phyloP scores from a whole-genome alignment of 192 early-diverging fungal genomes.

The Bifiguratus adelaidae region DNA sequence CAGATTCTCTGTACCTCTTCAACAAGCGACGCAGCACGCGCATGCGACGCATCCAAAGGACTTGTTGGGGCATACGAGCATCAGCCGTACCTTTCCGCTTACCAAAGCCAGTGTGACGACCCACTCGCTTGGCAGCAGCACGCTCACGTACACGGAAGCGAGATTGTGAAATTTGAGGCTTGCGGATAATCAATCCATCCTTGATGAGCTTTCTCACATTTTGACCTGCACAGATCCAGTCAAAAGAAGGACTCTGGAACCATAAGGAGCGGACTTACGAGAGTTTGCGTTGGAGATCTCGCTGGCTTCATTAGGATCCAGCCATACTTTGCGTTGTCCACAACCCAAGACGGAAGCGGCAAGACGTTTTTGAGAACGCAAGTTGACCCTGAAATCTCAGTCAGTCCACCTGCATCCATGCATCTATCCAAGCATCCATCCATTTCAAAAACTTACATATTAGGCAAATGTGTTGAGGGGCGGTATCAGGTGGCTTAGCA shows the following conservation, averaged over 20 bases:
- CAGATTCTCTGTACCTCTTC: slow-evolving; percentile 94
- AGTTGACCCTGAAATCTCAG: slow-evolving; percentile 75
- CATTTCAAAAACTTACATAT: no score
- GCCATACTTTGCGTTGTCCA: slow-evolving; percentile 97
- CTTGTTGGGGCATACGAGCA: slow-evolving; percentile 91
- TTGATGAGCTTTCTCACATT: slow-evolving; percentile 96
- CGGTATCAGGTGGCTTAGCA: no score
- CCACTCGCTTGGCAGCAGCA: slow-evolving; percentile 89
- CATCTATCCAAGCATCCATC: no score
- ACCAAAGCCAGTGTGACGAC: slow-evolving; percentile 92
- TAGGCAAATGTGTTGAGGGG: no score
- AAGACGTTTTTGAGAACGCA: slow-evolving; percentile 87
- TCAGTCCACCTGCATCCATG: no score
- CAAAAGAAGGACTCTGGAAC: no score
- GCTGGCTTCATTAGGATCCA: slow-evolving; percentile 92
- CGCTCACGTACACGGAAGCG: slow-evolving; percentile 90
- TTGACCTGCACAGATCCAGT: slow-evolving; percentile 57
- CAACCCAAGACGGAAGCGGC: slow-evolving; percentile 95
- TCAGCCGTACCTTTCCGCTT: slow-evolving; percentile 93
- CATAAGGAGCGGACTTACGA: no score
- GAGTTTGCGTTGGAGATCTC: slow-evolving; percentile 98
- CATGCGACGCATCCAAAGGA: slow-evolving; percentile 98
- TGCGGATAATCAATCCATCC: slow-evolving; percentile 94
- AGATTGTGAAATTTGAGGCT: slow-evolving; percentile 79
- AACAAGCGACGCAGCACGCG: slow-evolving; percentile 91